Evolutionary conservation across 2,329 filamentous ascomycete species (phyloP), one percentile per base, ranked within the genome.

Genomic region (Hypoxylon sp.): DNA sequence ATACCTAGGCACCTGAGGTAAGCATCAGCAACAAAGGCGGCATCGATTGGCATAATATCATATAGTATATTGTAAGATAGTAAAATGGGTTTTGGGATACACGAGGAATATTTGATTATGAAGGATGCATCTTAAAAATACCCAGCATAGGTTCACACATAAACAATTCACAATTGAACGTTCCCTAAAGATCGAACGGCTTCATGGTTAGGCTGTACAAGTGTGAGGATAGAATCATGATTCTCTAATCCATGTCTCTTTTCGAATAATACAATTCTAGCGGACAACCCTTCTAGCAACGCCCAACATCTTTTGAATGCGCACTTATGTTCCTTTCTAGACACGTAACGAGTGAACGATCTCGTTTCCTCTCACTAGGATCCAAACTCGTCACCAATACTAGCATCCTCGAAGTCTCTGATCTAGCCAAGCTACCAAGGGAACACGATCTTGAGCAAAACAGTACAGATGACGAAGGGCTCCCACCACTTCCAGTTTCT

Each of bases 401-500:
- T 48, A 19, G 13, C 26, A 11, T 5, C n/a, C 11, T n/a, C 10
- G 5, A 10, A 19, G 3, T 13, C 13, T 37, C 31, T 17, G 3
- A n/a, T 22, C 9, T 11, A 29, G n/a, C n/a, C n/a, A 2, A 35
- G 22, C 37, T 63, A 73, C 66, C 66, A 70, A 33, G 71, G 71
- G 52, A 71, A 71, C 6, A 71, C 55, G 29, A 73, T 70, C 66
- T 70, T 73, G 33, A 73, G 46, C 51, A 73, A 22, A 11, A 73
- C 67, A 10, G 42, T 59, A 19, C 57, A 54, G 24, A 73, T 46
- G 22, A 50, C 66, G n/a, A 73, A 54, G 2, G 66, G 64, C 52
- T 73, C 69, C 66, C 50, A 73, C 69, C 69, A 71, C 3, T 33
- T 33, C 71, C 66, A 73, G 5, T 17, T 13, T 6, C 39, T 22